Evolutionary conservation across 2,329 filamentous ascomycete genomes (phyloP), one percentile per base, ranked within the genome.

Genomic region (Trichoderma sp.): DNA sequence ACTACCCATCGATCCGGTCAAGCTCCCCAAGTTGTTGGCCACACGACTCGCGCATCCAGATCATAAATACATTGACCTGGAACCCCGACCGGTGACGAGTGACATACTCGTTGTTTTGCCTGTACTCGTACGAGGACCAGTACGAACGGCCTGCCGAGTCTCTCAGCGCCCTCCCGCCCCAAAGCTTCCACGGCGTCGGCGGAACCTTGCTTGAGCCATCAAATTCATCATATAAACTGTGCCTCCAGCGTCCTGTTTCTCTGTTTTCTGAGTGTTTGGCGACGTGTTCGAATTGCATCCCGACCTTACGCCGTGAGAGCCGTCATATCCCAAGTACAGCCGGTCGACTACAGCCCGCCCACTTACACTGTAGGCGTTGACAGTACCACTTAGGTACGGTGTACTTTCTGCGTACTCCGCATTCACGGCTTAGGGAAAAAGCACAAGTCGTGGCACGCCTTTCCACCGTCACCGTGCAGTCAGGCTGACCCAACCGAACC

Each of bases 41-140:
- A 17, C 66, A 69, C 66, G 66, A 69, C 66, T 69, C 66, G 57
- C 57, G 66, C 55, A 15, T 53, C 13, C 30, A 30, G 34, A 28
- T 68, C 39, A 69, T 69, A 69, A 69, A 69, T 69, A 69, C 66
- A 43, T 43, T 57, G 64, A 11, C 32, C 9, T 58, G 64, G 64
- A 58, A 57, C 50, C 47, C 50, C 50, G 8, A n/a, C 32, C 34
- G 47, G 28, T 23, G 43, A 62, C 57, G 39, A 30, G 39, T 61
- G 66, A 68, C 66, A 61, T 68, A 26, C 64, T 67, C 28, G 47
- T 43, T 23, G 32, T 39, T 58, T 67, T 20, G n/a, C 32, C 47
- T 43, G 36, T 43, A 43, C 36, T 20, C 9, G 47, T 23, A 17
- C 47, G 28, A 9, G 34, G 13, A 36, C 34, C 5, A 15, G 23